Percentiles rank a stretch among this genome's conserved stretches.
Conservation (phyloP, 2,329 filamentous ascomycete species). For the Neopestalotiopsis sp. region DNA sequence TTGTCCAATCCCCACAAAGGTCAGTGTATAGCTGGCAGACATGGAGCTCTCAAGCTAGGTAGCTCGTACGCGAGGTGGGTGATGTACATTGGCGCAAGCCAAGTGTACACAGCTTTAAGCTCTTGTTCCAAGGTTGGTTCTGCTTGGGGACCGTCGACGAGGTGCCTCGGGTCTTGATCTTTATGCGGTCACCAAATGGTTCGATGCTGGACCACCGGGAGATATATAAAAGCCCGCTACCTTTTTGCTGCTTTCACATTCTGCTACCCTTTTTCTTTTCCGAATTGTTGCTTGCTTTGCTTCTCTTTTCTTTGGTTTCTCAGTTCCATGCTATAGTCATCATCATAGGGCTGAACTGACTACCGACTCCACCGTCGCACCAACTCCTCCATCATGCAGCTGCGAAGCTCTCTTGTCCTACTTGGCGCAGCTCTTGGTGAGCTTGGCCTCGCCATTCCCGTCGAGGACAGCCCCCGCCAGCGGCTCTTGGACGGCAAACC, state of each 20-base stretch:
- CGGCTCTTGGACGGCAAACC: conserved; percentile 56
- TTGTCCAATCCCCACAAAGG: not conserved
- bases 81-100: too few species aligned
- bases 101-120: too few species aligned
- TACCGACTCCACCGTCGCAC: not conserved
- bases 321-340: not conserved
- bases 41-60: not conserved
- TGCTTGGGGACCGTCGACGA: not conserved
- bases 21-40: not conserved
- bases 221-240: conserved; percentile 2
- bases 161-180: conserved; percentile 2
- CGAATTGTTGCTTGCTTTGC: not conserved
- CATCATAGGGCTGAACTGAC: conserved; percentile 4
- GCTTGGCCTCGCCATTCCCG: conserved; percentile 33
- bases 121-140: not conserved
- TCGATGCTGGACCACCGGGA: not conserved
- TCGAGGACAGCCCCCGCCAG: conserved; percentile 59
- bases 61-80: not conserved
- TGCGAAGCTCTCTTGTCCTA: conserved; percentile 28
- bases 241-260: not conserved
- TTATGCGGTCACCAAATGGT: not conserved
- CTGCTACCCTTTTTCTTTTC: not conserved
- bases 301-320: not conserved
- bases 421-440: conserved; percentile 32
- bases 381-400: conserved; percentile 30